Conservation (phyloP, 1,284 basidiomycete species). For the Trichosporon asahii region DNA sequence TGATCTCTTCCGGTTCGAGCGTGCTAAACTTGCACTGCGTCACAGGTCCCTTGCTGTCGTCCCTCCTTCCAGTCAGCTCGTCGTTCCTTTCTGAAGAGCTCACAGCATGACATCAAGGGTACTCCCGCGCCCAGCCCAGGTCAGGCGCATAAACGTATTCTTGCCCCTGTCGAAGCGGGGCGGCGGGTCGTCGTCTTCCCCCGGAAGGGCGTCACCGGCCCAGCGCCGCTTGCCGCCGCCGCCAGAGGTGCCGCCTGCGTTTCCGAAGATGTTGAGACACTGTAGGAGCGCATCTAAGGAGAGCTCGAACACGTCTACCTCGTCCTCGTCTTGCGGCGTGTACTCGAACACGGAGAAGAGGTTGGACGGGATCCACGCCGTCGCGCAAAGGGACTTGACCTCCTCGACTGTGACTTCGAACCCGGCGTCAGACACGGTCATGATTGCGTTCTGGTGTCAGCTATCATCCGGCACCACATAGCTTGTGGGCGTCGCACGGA, state of each 20-base stretch:
- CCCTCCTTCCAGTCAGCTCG: slow-evolving; percentile 59
- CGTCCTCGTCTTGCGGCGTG: slow-evolving; percentile 26
- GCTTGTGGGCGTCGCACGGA: background rate
- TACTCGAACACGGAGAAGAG: slow-evolving; percentile 75
- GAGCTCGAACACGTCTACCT: slow-evolving; percentile 66
- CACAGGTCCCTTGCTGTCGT: slow-evolving; percentile 76
- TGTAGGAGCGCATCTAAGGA: slow-evolving; percentile 77
- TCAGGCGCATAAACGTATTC: slow-evolving; percentile 75
- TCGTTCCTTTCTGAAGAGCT: slow-evolving; percentile 42
- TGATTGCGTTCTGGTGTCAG: slow-evolving; percentile 64
- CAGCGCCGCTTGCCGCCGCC: slow-evolving; percentile 30
- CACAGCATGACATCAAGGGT: slow-evolving; percentile 77
- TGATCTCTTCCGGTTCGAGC: slow-evolving; percentile 73
- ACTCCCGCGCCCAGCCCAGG: slow-evolving; percentile 72
- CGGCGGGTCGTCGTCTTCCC: slow-evolving; percentile 51
- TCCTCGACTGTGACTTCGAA: slow-evolving; percentile 85
- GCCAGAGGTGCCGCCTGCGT: slow-evolving; percentile 54
- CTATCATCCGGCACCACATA: background rate
- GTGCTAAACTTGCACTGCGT: slow-evolving; percentile 85
- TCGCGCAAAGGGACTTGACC: slow-evolving; percentile 70
- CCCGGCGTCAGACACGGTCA: slow-evolving; percentile 67
- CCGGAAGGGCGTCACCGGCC: slow-evolving; percentile 54
- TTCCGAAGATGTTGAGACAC: slow-evolving; percentile 88
- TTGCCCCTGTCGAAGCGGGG: slow-evolving; percentile 29
- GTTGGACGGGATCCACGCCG: slow-evolving; percentile 74